Conservation (phyloP, 176 grass and related monocot genomes). For the bread wheat (Triticum aestivum) region IWGSC_CS_RefSeq_v2.1 NC_057796.1:323566597-323567096, state of each 20-base stretch:
- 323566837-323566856: conserved; percentile 7
- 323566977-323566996: conserved; percentile 14
- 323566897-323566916: neutral
- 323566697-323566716: conserved; percentile 80
- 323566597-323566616: conserved; percentile 34
- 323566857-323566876: neutral
- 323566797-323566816: conserved; percentile 21
- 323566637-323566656: conserved; percentile 68
- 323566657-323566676: conserved; percentile 77
- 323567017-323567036: conserved; percentile 4
- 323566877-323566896: neutral
- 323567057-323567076: neutral
- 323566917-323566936: neutral
- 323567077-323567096: neutral
- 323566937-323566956: neutral
- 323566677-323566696: conserved; percentile 86
- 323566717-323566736: conserved; percentile 62
- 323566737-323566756: conserved; percentile 59
- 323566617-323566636: conserved; percentile 52
- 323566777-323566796: neutral
- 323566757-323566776: conserved; percentile 71
- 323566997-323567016: neutral
- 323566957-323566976: neutral
- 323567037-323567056: neutral
- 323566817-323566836: conserved; percentile 14